phyloP scores from a whole-genome alignment of 129 eudicot genomes.

The Escallonia rubra region DNA sequence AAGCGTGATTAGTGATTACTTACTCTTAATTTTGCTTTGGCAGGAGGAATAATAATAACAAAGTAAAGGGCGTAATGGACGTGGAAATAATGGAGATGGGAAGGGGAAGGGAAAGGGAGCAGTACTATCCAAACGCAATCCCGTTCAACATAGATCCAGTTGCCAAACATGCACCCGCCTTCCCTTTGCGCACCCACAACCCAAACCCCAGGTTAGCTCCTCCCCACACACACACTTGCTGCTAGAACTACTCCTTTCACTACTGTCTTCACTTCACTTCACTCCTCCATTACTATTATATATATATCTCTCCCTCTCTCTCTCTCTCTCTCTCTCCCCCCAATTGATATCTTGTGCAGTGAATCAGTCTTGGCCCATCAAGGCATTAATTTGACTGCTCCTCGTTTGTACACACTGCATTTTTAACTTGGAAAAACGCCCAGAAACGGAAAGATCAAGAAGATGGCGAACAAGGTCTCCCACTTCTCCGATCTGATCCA shows the following conservation, averaged over 20 bases:
- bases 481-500: slow-evolving; percentile 84
- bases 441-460: slow-evolving; percentile 37
- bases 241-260: too few relatives aligned
- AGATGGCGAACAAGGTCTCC: slow-evolving; percentile 69
- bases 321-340: not conserved
- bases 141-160: not conserved
- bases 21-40: too few relatives aligned
- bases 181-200: not conserved
- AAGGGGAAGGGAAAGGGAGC: not conserved
- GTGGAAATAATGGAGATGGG: too few relatives aligned
- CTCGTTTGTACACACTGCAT: too few relatives aligned
- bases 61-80: too few relatives aligned
- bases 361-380: not conserved
- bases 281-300: not conserved
- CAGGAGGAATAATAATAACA: too few relatives aligned
- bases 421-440: too few relatives aligned
- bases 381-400: not conserved
- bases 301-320: not conserved
- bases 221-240: too few relatives aligned
- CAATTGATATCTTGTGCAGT: not conserved
- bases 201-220: not conserved
- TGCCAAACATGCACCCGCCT: not conserved
- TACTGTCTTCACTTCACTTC: not conserved
- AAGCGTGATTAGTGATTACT: too few relatives aligned
- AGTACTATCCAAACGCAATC: not conserved